Evolutionary conservation across 31 red algal species (phyloP), one percentile per base, ranked within the genome.

Genomic region (Endocladia muricata): DNA sequence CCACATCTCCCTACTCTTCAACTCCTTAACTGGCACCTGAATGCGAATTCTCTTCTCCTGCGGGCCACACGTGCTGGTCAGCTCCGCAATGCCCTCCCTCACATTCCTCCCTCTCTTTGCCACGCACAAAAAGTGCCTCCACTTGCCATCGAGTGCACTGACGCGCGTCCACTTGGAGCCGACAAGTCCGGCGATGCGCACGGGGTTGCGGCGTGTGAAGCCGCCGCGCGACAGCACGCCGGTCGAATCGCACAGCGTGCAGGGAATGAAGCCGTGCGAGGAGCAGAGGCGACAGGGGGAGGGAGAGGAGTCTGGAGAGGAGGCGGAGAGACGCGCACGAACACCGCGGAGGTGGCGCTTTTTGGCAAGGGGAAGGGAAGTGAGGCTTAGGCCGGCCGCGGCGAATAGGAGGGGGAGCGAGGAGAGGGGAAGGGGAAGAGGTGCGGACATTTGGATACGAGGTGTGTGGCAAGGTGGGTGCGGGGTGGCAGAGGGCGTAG

Each of bases 141-240:
- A 93, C 34, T 82, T 89, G 13, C 84, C 84, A 41, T 85, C 82
- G 8, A 89, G 69, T 4, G 84, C 86, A 8, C 57, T 70, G 3
- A 85, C 86, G 62, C 85, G 78, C 40, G 92, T 95, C 92, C 92
- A 95, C 48, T 84, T 80, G 19, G 83, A 75, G 43, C 92, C 92
- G 41, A 95, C 92, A 23, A 95, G 59, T 3, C 61, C 70, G 28
- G 70, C 25, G 17, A 90, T 60, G 31, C 74, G 68, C 3, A 95
- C 63, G 1, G 79, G 80, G 77, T 89, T 89, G 13, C 77, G 76
- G 31, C 44, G 25, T n/a, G 86, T 44, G 69, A 95, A 88, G 13
- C 85, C 91, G 19, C 91, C 91, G 21, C 78, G 69, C n/a, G 74
- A 47, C 25, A 89, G 80, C 22, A 55, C 48, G 2, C 92, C 92